phyloP scores from a whole-genome alignment of 1,139 yeast genomes.

The Schizosaccharomyces versatilis region DNA sequence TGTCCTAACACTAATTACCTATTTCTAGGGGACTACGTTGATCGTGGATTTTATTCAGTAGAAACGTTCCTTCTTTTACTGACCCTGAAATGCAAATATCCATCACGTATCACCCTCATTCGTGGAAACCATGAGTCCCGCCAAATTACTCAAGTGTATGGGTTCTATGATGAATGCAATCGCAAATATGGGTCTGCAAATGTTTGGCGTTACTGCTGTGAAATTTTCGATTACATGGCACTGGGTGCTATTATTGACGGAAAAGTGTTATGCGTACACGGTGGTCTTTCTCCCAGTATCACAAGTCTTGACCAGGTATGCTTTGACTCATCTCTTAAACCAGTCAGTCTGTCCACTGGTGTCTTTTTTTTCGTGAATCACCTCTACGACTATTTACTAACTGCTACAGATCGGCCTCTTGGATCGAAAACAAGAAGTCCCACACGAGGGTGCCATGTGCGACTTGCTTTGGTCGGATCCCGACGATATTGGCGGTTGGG shows the following conservation, averaged over 20 bases:
- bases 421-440: constrained; percentile 85
- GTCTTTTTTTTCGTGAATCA: not conserved
- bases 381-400: not conserved
- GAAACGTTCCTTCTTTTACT: constrained; percentile 62
- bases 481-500: constrained; percentile 57
- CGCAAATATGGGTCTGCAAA: constrained; percentile 88
- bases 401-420: constrained; percentile 43
- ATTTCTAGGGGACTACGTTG: constrained; percentile 63
- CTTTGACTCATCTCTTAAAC: not conserved
- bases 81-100: constrained; percentile 70
- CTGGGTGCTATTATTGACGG: constrained; percentile 79
- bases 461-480: constrained; percentile 96
- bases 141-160: constrained; percentile 93
- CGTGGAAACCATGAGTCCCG: constrained; percentile 95
- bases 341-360: too few species aligned
- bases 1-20: constrained; percentile 65
- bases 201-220: constrained; percentile 67
- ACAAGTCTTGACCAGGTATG: constrained; percentile 45
- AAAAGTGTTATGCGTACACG: constrained; percentile 77
- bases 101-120: constrained; percentile 75
- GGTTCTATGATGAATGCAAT: constrained; percentile 91
- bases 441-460: constrained; percentile 98
- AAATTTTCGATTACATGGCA: constrained; percentile 79
- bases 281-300: constrained; percentile 87
- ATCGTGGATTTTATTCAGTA: constrained; percentile 86